Evolutionary conservation across 306 rosid genomes (phyloP).

Genomic region (Rosa rugosa): DNA sequence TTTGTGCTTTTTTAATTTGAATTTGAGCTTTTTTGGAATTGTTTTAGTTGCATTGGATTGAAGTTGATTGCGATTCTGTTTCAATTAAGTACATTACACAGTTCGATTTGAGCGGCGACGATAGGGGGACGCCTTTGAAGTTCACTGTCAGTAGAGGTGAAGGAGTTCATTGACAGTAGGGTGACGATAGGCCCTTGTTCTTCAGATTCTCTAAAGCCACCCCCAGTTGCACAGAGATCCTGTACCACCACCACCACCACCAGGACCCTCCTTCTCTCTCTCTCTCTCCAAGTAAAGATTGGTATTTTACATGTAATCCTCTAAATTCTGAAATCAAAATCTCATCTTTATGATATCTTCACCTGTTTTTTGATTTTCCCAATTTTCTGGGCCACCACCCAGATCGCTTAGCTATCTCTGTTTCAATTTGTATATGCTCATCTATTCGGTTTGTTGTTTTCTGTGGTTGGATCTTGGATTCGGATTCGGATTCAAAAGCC

Average conservation of each 20-base stretch:
- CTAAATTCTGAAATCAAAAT: conserved; percentile 6
- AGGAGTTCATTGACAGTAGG: too few species aligned
- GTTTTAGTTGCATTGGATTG: too few species aligned
- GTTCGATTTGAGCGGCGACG: too few species aligned
- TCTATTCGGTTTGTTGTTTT: neutral
- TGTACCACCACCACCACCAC: neutral
- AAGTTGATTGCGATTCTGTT: too few species aligned
- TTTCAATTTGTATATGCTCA: neutral
- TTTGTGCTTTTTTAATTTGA: too few species aligned
- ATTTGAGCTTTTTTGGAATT: too few species aligned
- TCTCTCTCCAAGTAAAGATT: conserved; percentile 4
- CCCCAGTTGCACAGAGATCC: conserved; percentile 18
- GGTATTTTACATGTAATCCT: neutral
- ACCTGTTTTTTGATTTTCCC: conserved; percentile 1
- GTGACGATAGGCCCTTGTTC: too few species aligned
- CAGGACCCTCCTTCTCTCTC: too few species aligned
- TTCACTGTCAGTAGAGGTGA: too few species aligned
- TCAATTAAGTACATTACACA: too few species aligned
- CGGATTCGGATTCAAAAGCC: conserved; percentile 1
- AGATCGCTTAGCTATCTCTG: too few species aligned
- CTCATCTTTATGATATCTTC: neutral
- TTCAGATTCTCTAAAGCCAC: neutral
- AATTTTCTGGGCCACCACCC: neutral
- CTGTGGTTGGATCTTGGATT: conserved; percentile 16
- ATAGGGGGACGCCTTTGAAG: too few species aligned